phyloP scores from a whole-genome alignment of 371 early-diverging fungal genomes.

The Polyrhizophydium stewartii region DNA sequence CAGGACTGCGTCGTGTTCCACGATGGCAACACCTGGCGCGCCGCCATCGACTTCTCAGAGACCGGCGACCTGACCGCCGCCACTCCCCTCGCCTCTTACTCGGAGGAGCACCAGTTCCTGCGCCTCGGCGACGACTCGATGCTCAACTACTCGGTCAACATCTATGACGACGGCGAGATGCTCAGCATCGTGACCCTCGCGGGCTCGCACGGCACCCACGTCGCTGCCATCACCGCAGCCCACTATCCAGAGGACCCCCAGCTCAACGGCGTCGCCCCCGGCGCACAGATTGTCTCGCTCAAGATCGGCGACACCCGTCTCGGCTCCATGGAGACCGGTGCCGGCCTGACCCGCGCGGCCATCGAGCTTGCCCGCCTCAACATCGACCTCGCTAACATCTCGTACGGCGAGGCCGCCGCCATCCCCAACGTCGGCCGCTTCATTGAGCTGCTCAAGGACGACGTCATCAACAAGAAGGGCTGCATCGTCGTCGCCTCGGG shows the following conservation, averaged over 20 bases:
- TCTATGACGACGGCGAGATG: constrained; percentile 75
- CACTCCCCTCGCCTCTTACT: constrained; percentile 69
- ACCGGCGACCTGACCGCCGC: constrained; percentile 68
- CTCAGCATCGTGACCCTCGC: constrained; percentile 15
- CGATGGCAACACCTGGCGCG: constrained; percentile 86
- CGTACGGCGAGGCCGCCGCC: constrained; percentile 82
- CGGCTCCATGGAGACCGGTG: constrained; percentile 82
- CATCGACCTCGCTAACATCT: constrained; percentile 93
- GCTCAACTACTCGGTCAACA: constrained; percentile 85
- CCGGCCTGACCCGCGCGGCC: constrained; percentile 80
- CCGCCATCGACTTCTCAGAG: constrained; percentile 73
- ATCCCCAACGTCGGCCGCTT: constrained; percentile 75
- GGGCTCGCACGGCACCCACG: constrained; percentile 89
- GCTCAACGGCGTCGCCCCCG: constrained; percentile 89
- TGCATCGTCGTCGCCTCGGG: constrained; percentile 86
- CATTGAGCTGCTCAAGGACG: constrained; percentile 70
- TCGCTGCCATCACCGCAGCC: constrained; percentile 66
- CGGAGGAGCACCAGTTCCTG: constrained; percentile 69
- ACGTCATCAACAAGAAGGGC: constrained; percentile 77
- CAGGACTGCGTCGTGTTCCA: constrained; percentile 83
- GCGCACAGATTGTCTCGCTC: constrained; percentile 87
- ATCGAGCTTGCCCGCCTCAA: constrained; percentile 70
- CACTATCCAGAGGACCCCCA: constrained; percentile 75
- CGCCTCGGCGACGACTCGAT: constrained; percentile 73
- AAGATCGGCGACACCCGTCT: constrained; percentile 91